phyloP scores from a whole-genome alignment of 192 early-diverging fungal genomes.

The Radiomyces spectabilis region DNA sequence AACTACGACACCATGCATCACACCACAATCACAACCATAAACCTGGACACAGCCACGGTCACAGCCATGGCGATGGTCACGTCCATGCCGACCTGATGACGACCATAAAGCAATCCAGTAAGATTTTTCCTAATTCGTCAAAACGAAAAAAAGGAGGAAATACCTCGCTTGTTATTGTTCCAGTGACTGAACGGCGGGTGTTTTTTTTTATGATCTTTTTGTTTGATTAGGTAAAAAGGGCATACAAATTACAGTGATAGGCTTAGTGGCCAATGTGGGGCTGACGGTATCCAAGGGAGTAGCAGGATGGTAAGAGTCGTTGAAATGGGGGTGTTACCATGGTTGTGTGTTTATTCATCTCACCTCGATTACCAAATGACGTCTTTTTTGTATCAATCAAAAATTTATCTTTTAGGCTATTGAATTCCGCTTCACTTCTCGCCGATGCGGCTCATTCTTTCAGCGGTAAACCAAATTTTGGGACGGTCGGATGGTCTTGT shows the following conservation, averaged over 20 bases:
- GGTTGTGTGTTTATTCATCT: too few species aligned
- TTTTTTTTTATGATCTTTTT: neutral
- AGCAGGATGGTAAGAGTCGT: slow-evolving; percentile 51
- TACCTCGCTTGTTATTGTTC: neutral
- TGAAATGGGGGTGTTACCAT: neutral
- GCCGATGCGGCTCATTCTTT: slow-evolving; percentile 79
- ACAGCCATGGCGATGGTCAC: too few species aligned
- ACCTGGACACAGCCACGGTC: slow-evolving; percentile 14
- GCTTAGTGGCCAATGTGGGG: slow-evolving; percentile 56
- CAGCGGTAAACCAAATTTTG: slow-evolving; percentile 52
- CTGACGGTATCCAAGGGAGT: slow-evolving; percentile 54
- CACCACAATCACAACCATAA: slow-evolving; percentile 13
- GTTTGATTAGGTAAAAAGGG: slow-evolving; percentile 34
- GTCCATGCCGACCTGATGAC: slow-evolving; percentile 10
- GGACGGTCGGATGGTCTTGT: neutral
- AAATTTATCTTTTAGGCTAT: slow-evolving; percentile 25
- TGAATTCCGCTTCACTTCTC: slow-evolving; percentile 70
- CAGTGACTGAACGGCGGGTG: too few species aligned
- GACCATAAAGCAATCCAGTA: slow-evolving; percentile 10
- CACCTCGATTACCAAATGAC: neutral
- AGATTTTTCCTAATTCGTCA: neutral
- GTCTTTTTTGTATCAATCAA: neutral
- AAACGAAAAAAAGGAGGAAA: neutral
- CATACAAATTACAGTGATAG: slow-evolving; percentile 59
- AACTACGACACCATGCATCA: neutral